Base-by-base conservation (phyloP, 2,329 filamentous ascomycete species). In the Waltergamsia citrina region DNA sequence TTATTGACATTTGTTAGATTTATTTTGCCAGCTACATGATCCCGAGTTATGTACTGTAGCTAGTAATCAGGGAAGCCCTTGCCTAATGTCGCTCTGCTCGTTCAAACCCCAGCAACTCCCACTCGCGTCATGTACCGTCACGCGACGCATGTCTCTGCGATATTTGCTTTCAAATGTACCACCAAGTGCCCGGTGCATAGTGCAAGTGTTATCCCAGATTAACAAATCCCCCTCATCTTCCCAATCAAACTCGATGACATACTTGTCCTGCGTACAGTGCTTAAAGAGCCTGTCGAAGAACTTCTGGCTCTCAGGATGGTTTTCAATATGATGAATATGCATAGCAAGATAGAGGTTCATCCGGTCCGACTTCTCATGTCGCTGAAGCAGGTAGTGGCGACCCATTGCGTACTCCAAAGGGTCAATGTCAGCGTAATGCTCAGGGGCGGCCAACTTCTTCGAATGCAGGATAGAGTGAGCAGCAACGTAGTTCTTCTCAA, bases 141-240 rank as follows among this genome's bases (percentile, higher is more conserved):
- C 66, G 39, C 74, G 54, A 29, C 74, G 52, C 62, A 78, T 59
- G 48, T 78, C 72, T 25, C 70, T 53, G 38, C 47, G 54, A 43
- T 59, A 67, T 43, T 59, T 64, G 0, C 65, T 64, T 39, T 61
- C 60, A 38, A 69, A 74, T 0, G 48, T 46, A 0, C 71, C 71
- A 2, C 56, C 54, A 2, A 57, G 62, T 0, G 69, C 67, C 6
- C 70, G 51, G 49, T 78, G 72, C 58, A 77, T 60, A 11, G 69
- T 65, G 32, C 59, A 63, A 0, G 67, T 67, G 46, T 78, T 78
- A 43, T 78, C 73, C 73, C 74, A 78, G 15, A 72, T 58, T 12
- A 77, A 48, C 36, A 77, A 30, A 44, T 77, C 73, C 0, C 67
- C 62, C 0, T 52, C 44, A 7, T 62, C 46, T 18, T 63, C 41